Evolutionary conservation across 345 rosid species (phyloP).

Genomic region (Turnera subulata): DNA sequence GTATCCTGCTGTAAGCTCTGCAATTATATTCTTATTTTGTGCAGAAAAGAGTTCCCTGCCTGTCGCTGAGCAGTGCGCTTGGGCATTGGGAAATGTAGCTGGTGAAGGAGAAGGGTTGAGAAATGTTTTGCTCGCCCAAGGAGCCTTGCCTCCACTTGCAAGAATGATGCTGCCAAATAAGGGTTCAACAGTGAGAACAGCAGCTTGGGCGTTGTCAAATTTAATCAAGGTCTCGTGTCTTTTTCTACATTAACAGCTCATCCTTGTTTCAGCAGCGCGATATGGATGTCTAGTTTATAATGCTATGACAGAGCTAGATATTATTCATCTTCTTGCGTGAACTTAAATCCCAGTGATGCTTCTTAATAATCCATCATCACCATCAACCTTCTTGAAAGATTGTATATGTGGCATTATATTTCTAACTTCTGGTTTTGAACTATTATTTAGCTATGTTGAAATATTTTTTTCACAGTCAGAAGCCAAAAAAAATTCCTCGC

Average conservation of each 20-base stretch:
- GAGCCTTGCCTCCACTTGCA: slow-evolving; percentile 84
- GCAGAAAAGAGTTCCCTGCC: slow-evolving; percentile 83
- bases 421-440: not conserved
- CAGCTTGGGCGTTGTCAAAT: slow-evolving; percentile 98
- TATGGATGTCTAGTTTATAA: not conserved
- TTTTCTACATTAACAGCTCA: slow-evolving; percentile 3
- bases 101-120: slow-evolving; percentile 96
- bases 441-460: not conserved
- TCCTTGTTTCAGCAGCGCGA: not conserved
- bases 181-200: slow-evolving; percentile 91
- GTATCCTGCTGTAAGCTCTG: not conserved
- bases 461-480: not conserved
- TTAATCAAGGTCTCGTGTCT: slow-evolving; percentile 68
- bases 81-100: slow-evolving; percentile 98
- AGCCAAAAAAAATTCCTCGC: not conserved
- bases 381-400: not conserved
- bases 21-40: slow-evolving; percentile 19
- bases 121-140: slow-evolving; percentile 80
- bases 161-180: slow-evolving; percentile 93
- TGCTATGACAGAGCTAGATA: not conserved
- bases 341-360: too few relatives aligned
- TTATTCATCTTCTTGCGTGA: not conserved
- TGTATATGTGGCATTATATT: too few relatives aligned
- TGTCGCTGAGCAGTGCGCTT: slow-evolving; percentile 96
- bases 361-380: not conserved